A percentile compares a stretch with the other conserved stretches of the same genome.
These are phyloP conservation scores for Brassica incana DNA, from an alignment of 345 rosid species.

Conservation along the genomic window DNA sequence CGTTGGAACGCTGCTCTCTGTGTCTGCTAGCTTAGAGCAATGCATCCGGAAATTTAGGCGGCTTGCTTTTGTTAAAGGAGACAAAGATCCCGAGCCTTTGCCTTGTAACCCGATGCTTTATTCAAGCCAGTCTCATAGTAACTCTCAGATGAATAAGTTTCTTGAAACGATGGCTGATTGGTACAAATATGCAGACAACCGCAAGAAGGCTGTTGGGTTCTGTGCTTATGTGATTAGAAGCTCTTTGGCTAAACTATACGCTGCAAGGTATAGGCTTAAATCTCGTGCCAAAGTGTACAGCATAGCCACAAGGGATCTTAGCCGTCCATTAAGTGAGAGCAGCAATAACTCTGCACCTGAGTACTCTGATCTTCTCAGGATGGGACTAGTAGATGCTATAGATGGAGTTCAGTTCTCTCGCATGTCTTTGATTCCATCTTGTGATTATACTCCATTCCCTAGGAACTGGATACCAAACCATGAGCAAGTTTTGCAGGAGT, in stretches of 20 bases:
- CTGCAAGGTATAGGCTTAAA: slow-evolving; percentile 90
- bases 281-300: slow-evolving; percentile 95
- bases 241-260: slow-evolving; percentile 92
- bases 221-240: slow-evolving; percentile 94
- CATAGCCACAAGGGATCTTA: slow-evolving; percentile 82
- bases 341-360: slow-evolving; percentile 86
- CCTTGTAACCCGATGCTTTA: slow-evolving; percentile 95
- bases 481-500: slow-evolving; percentile 74
- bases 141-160: slow-evolving; percentile 96
- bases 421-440: slow-evolving; percentile 87
- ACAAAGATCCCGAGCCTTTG: slow-evolving; percentile 90
- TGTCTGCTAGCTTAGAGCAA: slow-evolving; percentile 86
- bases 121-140: slow-evolving; percentile 94
- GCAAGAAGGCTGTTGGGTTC: slow-evolving; percentile 91
- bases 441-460: slow-evolving; percentile 92
- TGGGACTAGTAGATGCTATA: slow-evolving; percentile 94
- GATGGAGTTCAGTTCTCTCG: slow-evolving; percentile 93
- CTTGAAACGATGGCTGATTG: slow-evolving; percentile 99
- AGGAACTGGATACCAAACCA: slow-evolving; percentile 88
- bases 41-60: slow-evolving; percentile 74
- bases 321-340: slow-evolving; percentile 79
- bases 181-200: slow-evolving; percentile 89
- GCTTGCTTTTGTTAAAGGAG: slow-evolving; percentile 90
- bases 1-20: slow-evolving; percentile 89
- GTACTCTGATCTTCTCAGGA: slow-evolving; percentile 90